Evolutionary conservation across 2,329 filamentous ascomycete genomes (phyloP).

Genomic region (Aspergillus fijiensis): DNA sequence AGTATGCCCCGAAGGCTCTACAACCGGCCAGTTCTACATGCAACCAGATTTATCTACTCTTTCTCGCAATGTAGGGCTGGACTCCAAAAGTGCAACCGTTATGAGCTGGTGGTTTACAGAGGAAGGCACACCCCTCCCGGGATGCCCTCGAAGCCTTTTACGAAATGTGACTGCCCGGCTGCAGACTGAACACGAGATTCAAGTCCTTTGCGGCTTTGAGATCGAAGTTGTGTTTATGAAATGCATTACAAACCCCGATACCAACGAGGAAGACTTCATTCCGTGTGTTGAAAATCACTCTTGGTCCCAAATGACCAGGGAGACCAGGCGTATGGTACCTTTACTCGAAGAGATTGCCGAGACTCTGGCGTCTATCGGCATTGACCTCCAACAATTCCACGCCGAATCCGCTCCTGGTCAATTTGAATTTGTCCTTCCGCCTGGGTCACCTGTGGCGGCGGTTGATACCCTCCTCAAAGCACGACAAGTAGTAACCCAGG

Average conservation of each 20-base stretch:
- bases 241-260: conserved; percentile 37
- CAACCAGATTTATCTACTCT: conserved; percentile 66
- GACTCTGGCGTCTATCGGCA: conserved; percentile 59
- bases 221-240: conserved; percentile 74
- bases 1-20: conserved; percentile 51
- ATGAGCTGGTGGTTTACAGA: conserved; percentile 65
- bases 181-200: conserved; percentile 53
- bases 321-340: conserved; percentile 57
- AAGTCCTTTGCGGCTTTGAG: conserved; percentile 73
- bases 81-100: conserved; percentile 61
- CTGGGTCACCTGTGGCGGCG: conserved; percentile 62
- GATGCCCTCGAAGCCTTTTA: conserved; percentile 68
- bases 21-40: conserved; percentile 66
- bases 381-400: conserved; percentile 71
- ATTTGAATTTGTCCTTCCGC: conserved; percentile 72
- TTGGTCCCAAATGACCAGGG: conserved; percentile 66
- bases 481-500: conserved; percentile 65
- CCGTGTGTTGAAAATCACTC: conserved; percentile 65
- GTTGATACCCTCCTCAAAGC: conserved; percentile 71
- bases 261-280: conserved; percentile 31
- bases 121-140: conserved; percentile 50
- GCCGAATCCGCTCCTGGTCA: conserved; percentile 71
- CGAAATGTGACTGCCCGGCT: conserved; percentile 55
- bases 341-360: conserved; percentile 67
- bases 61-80: conserved; percentile 56